These are phyloP conservation scores for Purpureocillium lavendulum DNA, from an alignment of 2,329 filamentous ascomycete species.

Conservation along the genomic window DNA sequence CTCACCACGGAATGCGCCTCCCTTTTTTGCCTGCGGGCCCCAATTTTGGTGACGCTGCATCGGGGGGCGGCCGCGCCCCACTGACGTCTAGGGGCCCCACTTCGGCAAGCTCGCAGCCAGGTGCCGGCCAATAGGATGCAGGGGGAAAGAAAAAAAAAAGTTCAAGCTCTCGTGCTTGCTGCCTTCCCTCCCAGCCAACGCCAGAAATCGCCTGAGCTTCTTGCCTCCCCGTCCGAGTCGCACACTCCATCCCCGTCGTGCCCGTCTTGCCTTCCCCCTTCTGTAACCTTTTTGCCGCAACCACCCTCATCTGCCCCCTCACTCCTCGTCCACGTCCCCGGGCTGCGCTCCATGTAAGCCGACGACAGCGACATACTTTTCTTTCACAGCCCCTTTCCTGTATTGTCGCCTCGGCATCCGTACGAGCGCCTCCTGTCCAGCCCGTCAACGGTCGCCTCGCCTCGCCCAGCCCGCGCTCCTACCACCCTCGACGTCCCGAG, in stretches of 20 bases:
- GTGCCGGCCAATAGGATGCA: constrained; percentile 22
- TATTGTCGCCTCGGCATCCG: no score
- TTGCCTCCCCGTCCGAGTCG: constrained; percentile 9
- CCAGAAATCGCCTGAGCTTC: constrained; percentile 15
- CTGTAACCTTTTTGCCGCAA: not conserved
- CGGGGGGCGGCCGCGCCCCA: constrained; percentile 13
- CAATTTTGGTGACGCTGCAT: constrained; percentile 7
- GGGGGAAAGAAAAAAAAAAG: constrained; percentile 26
- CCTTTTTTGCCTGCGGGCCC: constrained; percentile 6
- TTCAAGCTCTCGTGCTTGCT: constrained; percentile 26
- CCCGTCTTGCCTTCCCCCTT: constrained; percentile 4
- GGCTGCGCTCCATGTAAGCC: no score
- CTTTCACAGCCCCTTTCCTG: no score
- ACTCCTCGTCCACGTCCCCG: not conserved
- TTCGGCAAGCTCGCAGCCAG: constrained; percentile 24
- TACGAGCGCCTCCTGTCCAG: no score
- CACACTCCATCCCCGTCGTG: constrained; percentile 4
- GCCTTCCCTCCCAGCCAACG: constrained; percentile 15
- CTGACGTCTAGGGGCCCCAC: constrained; percentile 24
- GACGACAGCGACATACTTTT: no score
- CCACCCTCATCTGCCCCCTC: not conserved
- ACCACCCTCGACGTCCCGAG: not conserved
- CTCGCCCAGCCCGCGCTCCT: no score
- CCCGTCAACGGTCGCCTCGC: no score
- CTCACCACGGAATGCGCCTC: constrained; percentile 7